phyloP scores from a whole-genome alignment of 768 basidiomycete species.

The Tylopilus intermedius region DNA sequence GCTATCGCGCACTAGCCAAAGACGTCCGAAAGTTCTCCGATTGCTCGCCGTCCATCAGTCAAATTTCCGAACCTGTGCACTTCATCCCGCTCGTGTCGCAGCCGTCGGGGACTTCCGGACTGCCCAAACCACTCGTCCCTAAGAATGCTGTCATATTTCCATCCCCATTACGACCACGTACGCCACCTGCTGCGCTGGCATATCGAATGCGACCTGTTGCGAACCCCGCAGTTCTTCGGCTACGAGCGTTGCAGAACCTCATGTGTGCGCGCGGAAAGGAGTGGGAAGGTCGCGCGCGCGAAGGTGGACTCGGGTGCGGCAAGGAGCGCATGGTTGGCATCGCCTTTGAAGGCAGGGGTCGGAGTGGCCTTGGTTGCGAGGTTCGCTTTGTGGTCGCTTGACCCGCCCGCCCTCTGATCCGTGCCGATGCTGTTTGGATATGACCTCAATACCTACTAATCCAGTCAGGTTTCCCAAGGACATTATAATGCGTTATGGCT shows the following conservation, averaged over 20 bases:
- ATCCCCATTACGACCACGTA: slow-evolving; percentile 39
- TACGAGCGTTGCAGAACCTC: slow-evolving; percentile 59
- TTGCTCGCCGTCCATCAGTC: slow-evolving; percentile 7
- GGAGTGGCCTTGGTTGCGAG: slow-evolving; percentile 45
- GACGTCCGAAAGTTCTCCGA: slow-evolving; percentile 43
- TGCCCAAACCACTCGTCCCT: slow-evolving; percentile 25
- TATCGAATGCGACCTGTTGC: slow-evolving; percentile 53
- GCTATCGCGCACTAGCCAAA: slow-evolving; percentile 39
- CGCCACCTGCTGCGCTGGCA: slow-evolving; percentile 27
- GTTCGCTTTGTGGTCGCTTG: slow-evolving; percentile 33
- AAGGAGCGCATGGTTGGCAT: slow-evolving; percentile 54
- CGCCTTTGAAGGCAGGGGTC: slow-evolving; percentile 58
- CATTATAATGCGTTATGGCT: slow-evolving; percentile 29
- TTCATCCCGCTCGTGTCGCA: slow-evolving; percentile 40
- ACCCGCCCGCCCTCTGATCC: not conserved
- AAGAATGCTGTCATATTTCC: slow-evolving; percentile 39
- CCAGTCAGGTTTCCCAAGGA: slow-evolving; percentile 11
- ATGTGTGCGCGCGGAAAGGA: slow-evolving; percentile 39
- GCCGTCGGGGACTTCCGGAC: slow-evolving; percentile 25
- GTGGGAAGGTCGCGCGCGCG: slow-evolving; percentile 46
- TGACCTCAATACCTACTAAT: slow-evolving; percentile 2
- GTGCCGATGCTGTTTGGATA: slow-evolving; percentile 3
- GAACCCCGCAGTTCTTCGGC: slow-evolving; percentile 55
- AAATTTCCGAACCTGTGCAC: slow-evolving; percentile 27
- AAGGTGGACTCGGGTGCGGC: slow-evolving; percentile 50